phyloP scores from a whole-genome alignment of 2,329 filamentous ascomycete genomes.

The Pseudogymnoascus sp. region DNA sequence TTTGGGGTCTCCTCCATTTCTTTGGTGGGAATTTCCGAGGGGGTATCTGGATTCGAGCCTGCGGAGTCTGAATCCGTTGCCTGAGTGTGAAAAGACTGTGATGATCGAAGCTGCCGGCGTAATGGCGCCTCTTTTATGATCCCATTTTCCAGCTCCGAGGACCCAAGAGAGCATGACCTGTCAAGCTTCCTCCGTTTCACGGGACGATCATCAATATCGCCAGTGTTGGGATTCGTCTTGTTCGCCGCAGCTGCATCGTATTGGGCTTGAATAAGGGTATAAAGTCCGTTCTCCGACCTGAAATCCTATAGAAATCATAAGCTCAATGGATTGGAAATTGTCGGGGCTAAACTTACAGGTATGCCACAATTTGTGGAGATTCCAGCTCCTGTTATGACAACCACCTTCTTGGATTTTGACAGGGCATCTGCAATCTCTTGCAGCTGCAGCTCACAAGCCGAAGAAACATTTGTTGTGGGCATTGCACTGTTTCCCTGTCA shows the following conservation, averaged over 20 bases:
- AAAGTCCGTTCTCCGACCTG: constrained; percentile 65
- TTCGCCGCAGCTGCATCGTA: constrained; percentile 47
- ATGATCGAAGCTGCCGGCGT: neutral
- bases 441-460: constrained; percentile 33
- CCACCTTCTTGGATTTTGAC: constrained; percentile 60
- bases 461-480: constrained; percentile 27
- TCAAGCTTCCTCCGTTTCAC: constrained; percentile 26
- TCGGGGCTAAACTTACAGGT: constrained; percentile 46
- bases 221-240: constrained; percentile 26
- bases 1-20: neutral
- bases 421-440: constrained; percentile 59
- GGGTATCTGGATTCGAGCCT: neutral
- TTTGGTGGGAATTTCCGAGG: neutral
- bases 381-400: constrained; percentile 65
- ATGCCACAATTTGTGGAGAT: constrained; percentile 73
- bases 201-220: constrained; percentile 30
- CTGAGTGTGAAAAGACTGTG: neutral
- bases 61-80: neutral
- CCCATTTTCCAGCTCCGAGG: neutral
- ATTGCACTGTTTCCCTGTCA: constrained; percentile 16
- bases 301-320: constrained; percentile 51
- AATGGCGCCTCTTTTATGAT: neutral
- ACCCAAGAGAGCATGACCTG: neutral
- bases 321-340: neutral
- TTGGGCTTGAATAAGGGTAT: constrained; percentile 64